Base-by-base conservation (phyloP, 2,329 filamentous ascomycete genomes). In the Alternaria brassicicola region DNA sequence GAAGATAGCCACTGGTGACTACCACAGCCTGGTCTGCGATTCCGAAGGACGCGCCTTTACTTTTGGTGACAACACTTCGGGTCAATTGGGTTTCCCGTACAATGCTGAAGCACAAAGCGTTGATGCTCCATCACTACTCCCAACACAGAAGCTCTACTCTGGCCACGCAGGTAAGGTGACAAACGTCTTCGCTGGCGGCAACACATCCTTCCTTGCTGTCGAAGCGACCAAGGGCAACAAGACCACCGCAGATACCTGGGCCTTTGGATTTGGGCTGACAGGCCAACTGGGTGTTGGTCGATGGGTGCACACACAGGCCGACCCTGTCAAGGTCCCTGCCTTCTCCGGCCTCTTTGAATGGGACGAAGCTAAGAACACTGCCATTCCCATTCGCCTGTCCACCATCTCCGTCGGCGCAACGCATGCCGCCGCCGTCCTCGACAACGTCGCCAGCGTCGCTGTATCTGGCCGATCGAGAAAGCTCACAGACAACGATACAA, bases 51-150 rank as follows among this genome's bases (percentile, higher is more conserved):
- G 88, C 15, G 84, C 95, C 15, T 97, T 95, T 76, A 84, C 88
- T 6, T 98, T 96, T 79, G 95, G 95, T 35, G 93, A 98, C 76
- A 98, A 98, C 78, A 88, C 88, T 0, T 86, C 87, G 41, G 95
- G 95, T n/a, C 95, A 98, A 77, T 84, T 98, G 3, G 94, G 94
- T n/a, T 88, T 94, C 68, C 87, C 92, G 49, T 86, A 85, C 52
- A 87, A 87, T 47, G 75, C 84, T 0, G 85, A 89, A 26, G 81
- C 86, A 15, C 82, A 86, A 7, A 85, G 80, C 56, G 81, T 90
- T 23, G 90, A 94, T 64, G 83, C 84, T 0, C 93, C 95, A 0
- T 86, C 88, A 3, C 83, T 88, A 6, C 75, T 98, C 2, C 85
- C 91, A 1, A 84, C 91, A 36, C 85, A 86, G 60, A 86, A 85